Evolutionary conservation across 2,329 filamentous ascomycete genomes (phyloP).

Genomic region (Nannizziopsis arthrosporioides): DNA sequence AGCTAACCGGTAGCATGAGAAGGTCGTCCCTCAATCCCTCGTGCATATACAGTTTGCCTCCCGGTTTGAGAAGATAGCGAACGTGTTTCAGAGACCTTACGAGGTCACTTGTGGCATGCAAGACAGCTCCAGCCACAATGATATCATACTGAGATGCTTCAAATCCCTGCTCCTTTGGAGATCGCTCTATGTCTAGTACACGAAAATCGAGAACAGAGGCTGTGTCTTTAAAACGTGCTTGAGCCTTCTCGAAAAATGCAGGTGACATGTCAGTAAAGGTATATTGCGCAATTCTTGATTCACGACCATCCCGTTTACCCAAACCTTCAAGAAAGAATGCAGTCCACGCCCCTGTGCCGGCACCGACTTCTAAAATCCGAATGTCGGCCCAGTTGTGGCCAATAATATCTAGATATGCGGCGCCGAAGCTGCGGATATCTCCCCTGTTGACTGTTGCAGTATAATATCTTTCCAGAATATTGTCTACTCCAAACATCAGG

Average conservation of each 20-base stretch:
- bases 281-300: slow-evolving; percentile 4
- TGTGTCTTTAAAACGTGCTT: slow-evolving; percentile 20
- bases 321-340: slow-evolving; percentile 8
- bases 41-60: slow-evolving; percentile 35
- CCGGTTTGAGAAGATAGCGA: slow-evolving; percentile 31
- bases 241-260: slow-evolving; percentile 31
- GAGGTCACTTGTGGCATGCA: slow-evolving; percentile 28
- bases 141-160: slow-evolving; percentile 25
- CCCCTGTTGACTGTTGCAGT: slow-evolving; percentile 5
- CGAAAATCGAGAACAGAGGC: slow-evolving; percentile 17
- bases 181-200: slow-evolving; percentile 25
- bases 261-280: slow-evolving; percentile 36
- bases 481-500: slow-evolving; percentile 26
- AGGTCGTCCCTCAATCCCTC: slow-evolving; percentile 25
- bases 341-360: slow-evolving; percentile 16
- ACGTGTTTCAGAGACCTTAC: slow-evolving; percentile 25
- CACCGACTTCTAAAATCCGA: slow-evolving; percentile 17
- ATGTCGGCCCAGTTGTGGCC: slow-evolving; percentile 18
- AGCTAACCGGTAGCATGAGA: slow-evolving; percentile 12
- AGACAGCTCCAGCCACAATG: slow-evolving; percentile 28
- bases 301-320: background rate
- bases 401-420: slow-evolving; percentile 20
- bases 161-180: slow-evolving; percentile 28
- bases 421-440: slow-evolving; percentile 9
- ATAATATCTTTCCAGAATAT: slow-evolving; percentile 23